These are phyloP conservation scores for Saxophila tyrrhenica DNA, from an alignment of 495 filamentous ascomycete genomes.

Conservation along the genomic window DNA sequence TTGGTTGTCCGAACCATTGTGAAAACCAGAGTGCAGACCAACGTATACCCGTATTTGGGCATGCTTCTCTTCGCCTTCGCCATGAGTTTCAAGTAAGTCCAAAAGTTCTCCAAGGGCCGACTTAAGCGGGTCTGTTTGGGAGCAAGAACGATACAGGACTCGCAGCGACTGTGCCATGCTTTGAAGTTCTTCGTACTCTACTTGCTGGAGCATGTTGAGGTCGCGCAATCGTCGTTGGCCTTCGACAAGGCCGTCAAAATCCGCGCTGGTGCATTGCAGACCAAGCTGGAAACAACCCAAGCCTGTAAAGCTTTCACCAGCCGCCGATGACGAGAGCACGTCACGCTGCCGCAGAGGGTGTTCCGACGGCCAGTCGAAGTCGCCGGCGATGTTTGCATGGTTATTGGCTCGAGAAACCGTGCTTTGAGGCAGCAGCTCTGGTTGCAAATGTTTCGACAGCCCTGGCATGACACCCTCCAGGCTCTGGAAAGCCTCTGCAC, in stretches of 20 bases:
- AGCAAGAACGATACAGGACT: constrained; percentile 2
- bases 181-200: constrained; percentile 24
- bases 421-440: not conserved
- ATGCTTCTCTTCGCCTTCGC: constrained; percentile 11
- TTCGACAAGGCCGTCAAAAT: constrained; percentile 40
- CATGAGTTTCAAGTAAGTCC: constrained; percentile 5
- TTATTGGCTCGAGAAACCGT: not conserved
- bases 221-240: constrained; percentile 39
- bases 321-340: constrained; percentile 40
- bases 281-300: constrained; percentile 51
- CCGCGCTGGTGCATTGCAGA: constrained; percentile 32
- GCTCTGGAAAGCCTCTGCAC: constrained; percentile 4
- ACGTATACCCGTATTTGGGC: constrained; percentile 29
- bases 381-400: not conserved
- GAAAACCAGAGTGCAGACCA: constrained; percentile 46
- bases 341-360: constrained; percentile 22
- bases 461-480: constrained; percentile 7
- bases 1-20: constrained; percentile 35
- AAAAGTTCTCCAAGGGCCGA: constrained; percentile 6
- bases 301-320: constrained; percentile 34
- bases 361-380: constrained; percentile 18
- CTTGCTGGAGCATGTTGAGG: constrained; percentile 37
- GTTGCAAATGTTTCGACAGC: not conserved
- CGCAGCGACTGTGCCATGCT: constrained; percentile 6
- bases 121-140: not conserved